Base-by-base conservation (phyloP, 805 yeast species). In the Scheffersomyces spartinae region DNA sequence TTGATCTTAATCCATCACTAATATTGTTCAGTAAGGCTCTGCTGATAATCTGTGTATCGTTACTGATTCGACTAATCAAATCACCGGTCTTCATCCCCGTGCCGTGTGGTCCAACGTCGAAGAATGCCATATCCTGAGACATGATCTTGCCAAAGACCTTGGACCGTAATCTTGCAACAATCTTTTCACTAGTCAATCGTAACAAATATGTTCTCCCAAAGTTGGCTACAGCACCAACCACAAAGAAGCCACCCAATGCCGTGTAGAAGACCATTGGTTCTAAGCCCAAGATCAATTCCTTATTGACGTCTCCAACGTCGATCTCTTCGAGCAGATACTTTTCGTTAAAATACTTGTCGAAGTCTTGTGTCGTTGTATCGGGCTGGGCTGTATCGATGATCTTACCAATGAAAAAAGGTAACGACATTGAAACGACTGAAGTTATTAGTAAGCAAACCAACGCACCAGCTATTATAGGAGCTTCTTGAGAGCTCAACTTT, bases 1-100 rank as follows among this genome's bases (percentile, higher is more conserved):
- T 48, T 0, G 96, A 75, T 30, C 96, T 60, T 18, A 85, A 64
- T n/a, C 97, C 97, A 47, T 88, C 96, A 30, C 91, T 77, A 13
- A 88, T 65, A 47, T 88, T 86, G 38, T 80, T 88, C 17, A 95
- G 83, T 11, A 88, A 71, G 0, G 95, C 74, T 41, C 77, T 72
- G 5, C 95, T 70, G 9, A 88, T 93, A 22, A 88, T 73, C 16
- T 85, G 83, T 1, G 95, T 80, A 47, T 88, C 97, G 21, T 82
- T 78, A 4, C 91, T 79, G 24, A 88, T 57, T 33, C 97, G 63
- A 4, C 95, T 83, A 22, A 88, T 84, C 41, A 88, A 61, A 46
- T 88, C 97, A 20, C 97, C 97, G 7, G 85, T 84, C 35, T 86
- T 72, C 64, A 60, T 60, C 13, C 65, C 64, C 3, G 28, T 29